phyloP scores from a whole-genome alignment of 1,284 basidiomycete species.

The Pascua sp. region DNA sequence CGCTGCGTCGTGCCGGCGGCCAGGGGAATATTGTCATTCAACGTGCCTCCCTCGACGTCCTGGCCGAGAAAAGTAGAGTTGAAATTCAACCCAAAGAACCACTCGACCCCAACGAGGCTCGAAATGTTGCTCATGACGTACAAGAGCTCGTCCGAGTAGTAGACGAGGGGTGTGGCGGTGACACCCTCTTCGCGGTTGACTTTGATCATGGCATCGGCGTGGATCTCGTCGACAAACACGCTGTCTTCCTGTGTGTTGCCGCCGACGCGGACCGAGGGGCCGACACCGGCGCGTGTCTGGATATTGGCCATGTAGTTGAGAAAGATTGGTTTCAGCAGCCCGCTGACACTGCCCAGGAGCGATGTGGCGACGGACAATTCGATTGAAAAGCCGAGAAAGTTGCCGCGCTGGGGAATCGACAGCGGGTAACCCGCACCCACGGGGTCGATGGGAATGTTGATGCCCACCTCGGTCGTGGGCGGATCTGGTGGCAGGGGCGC shows the following conservation, averaged over 20 bases:
- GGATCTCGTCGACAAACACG: conserved; percentile 52
- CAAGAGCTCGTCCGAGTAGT: conserved; percentile 59
- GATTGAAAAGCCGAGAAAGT: conserved; percentile 67
- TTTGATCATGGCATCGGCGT: conserved; percentile 52
- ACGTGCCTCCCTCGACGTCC: conserved; percentile 33
- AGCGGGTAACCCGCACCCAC: conserved; percentile 21
- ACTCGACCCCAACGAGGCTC: conserved; percentile 55
- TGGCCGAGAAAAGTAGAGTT: conserved; percentile 44
- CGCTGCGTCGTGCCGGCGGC: conserved; percentile 55
- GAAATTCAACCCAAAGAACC: conserved; percentile 60
- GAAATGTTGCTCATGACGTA: conserved; percentile 62
- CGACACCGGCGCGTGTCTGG: conserved; percentile 55
- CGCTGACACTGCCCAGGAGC: conserved; percentile 56
- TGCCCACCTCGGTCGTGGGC: conserved; percentile 25
- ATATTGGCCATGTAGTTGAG: conserved; percentile 71
- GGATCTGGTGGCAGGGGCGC: conserved; percentile 34
- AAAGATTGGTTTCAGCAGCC: conserved; percentile 55
- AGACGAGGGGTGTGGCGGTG: conserved; percentile 57
- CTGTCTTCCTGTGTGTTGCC: conserved; percentile 72
- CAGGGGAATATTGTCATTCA: conserved; percentile 54
- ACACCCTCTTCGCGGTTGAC: conserved; percentile 16
- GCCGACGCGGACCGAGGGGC: conserved; percentile 64
- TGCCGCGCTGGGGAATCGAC: conserved; percentile 57
- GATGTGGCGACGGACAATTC: conserved; percentile 67
- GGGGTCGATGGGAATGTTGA: conserved; percentile 25